Percentiles rank a stretch among this genome's conserved stretches.
Conservation (phyloP, 208 protist species). For the Wallacemonas rigidus region DNA sequence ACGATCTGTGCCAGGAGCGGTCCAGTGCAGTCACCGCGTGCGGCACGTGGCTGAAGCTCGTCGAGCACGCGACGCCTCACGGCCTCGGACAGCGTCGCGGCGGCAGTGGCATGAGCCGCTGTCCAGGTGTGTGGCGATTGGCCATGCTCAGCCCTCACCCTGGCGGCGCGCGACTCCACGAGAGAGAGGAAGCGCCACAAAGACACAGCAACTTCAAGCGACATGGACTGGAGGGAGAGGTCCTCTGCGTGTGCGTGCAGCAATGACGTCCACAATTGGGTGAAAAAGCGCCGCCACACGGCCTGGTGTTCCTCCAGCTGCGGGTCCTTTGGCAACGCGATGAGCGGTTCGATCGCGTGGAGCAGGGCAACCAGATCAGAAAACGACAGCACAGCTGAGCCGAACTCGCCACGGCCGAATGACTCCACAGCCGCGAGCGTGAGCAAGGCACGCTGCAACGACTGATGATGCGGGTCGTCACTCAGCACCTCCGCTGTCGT, state of each 20-base stretch:
- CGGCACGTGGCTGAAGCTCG: background rate
- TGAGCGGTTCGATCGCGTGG: background rate
- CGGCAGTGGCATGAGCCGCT: no score
- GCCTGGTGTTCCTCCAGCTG: background rate
- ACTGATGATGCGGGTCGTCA: background rate
- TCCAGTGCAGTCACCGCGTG: background rate
- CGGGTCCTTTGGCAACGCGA: background rate
- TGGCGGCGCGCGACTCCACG: background rate
- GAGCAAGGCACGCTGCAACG: background rate
- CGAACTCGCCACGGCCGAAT: background rate
- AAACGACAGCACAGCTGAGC: background rate
- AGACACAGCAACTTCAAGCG: background rate
- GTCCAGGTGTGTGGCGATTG: no score
- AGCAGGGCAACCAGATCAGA: background rate
- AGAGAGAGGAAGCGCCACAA: background rate
- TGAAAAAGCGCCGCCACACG: background rate
- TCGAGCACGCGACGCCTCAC: background rate
- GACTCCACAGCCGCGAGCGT: background rate
- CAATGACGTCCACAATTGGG: background rate
- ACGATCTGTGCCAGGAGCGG: background rate
- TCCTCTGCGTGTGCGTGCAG: background rate
- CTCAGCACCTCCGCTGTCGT: background rate
- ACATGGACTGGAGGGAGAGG: background rate
- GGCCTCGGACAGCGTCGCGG: background rate
- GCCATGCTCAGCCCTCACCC: no score